These are phyloP conservation scores for Neurospora tetraspora DNA, from an alignment of 495 filamentous ascomycete species.

Conservation along the genomic window DNA sequence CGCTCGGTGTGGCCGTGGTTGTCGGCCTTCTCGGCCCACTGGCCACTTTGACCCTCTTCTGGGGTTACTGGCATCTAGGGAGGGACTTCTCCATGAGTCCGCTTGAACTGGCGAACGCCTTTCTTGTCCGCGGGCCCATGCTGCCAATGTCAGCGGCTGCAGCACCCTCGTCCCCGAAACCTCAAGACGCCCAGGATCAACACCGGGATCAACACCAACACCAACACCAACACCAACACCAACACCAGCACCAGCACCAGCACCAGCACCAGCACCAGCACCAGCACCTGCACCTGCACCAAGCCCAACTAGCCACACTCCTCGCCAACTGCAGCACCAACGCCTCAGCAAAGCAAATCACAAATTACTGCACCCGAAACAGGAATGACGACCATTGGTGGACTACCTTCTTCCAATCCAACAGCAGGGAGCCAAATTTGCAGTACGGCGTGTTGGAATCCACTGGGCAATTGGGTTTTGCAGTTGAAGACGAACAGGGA, in stretches of 20 bases:
- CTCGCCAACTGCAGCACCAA: background rate
- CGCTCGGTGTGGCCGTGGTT: background rate
- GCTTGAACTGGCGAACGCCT: background rate
- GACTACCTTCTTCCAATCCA: background rate
- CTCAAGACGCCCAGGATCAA: background rate
- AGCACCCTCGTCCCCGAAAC: background rate
- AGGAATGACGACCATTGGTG: background rate
- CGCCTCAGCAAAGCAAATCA: background rate
- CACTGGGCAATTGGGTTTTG: background rate
- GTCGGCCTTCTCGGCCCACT: background rate
- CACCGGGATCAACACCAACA: too few relatives aligned
- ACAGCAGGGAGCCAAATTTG: background rate
- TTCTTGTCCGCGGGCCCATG: background rate
- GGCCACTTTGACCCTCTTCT: background rate
- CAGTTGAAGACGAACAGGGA: background rate
- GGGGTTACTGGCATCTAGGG: background rate
- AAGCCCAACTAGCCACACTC: background rate
- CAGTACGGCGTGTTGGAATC: background rate
- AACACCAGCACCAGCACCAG: too few relatives aligned
- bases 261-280: too few relatives aligned
- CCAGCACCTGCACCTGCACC: too few relatives aligned
- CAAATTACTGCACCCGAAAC: background rate
- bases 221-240: too few relatives aligned
- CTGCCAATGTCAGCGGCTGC: too few relatives aligned
- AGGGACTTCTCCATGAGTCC: background rate